Base-by-base conservation (phyloP, 257 asterid genomes). In the Salvia splendens region DNA sequence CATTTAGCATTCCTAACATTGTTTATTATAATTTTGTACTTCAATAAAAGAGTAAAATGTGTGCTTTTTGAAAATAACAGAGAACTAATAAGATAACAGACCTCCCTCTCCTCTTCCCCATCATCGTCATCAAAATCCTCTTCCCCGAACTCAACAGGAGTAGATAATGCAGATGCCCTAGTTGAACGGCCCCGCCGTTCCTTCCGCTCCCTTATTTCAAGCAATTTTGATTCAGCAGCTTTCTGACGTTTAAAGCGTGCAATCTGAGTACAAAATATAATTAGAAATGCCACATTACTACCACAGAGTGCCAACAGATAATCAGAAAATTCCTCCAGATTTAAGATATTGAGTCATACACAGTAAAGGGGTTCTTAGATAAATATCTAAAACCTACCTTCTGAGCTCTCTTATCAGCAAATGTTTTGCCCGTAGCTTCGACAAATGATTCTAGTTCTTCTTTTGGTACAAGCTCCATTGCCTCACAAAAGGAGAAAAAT, bases 51-150 rank as follows among this genome's bases (percentile, higher is more conserved):
- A n/a, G n/a, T n/a, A n/a, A n/a, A n/a, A n/a, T n/a, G n/a, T n/a
- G n/a, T n/a, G n/a, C n/a, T n/a, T n/a, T n/a, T n/a, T n/a, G n/a
- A n/a, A n/a, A 60, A 15, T 36, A 16, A 36, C 20, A 47, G 3
- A 16, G n/a, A 8, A 47, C 61, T 67, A 12, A 64, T 33, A 48
- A 67, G 60, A 48, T 62, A 61, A 78, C 92, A 47, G 41, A 88
- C 99, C 96, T 94, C 97, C 66, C 97, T 81, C 86, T 87, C 99
- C 78, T 91, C 99, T 76, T 94, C 97, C 70, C 99, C 97, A 54
- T 88, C 97, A 62, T 91, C 99, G 71, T 94, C 99, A 61, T 75
- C 84, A 56, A 74, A 47, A 70, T 91, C 96, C 43, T 91, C 96
- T 67, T 88, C 96, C 67, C 84, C 92, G 3, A 76, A 63, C 75